Conservation (phyloP, 73 alveolate genomes). For the Paramecium tetraurelia region DNA sequence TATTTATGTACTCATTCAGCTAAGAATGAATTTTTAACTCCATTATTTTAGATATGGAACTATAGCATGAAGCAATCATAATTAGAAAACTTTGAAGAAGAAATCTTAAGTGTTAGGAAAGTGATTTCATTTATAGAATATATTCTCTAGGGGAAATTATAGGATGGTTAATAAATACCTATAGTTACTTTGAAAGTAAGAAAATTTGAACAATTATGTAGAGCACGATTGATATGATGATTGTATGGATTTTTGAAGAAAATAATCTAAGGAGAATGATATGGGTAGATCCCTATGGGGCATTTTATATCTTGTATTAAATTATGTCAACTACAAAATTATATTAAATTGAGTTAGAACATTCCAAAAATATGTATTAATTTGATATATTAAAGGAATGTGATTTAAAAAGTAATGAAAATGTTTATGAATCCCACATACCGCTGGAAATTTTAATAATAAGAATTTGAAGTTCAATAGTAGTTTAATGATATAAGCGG, state of each 20-base stretch:
- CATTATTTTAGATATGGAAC: slow-evolving; percentile 34
- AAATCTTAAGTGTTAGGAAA: not conserved
- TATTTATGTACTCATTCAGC: slow-evolving; percentile 11
- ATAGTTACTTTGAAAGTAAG: not conserved
- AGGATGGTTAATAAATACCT: not conserved
- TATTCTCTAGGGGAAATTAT: not conserved
- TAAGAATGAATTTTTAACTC: slow-evolving; percentile 36
- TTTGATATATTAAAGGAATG: not conserved
- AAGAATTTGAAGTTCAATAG: not conserved
- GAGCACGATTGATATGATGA: slow-evolving; percentile 32
- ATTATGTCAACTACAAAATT: not conserved
- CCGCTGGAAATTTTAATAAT: not conserved
- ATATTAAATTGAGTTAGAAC: not conserved
- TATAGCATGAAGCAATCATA: not conserved
- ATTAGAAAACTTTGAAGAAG: slow-evolving; percentile 16
- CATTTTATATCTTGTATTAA: not conserved
- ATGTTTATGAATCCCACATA: slow-evolving; percentile 11
- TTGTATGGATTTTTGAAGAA: slow-evolving; percentile 37
- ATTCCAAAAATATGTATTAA: not conserved
- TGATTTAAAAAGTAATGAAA: not conserved
- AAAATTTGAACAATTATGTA: not conserved
- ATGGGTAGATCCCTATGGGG: not conserved
- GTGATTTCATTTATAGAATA: not conserved
- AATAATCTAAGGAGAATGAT: not conserved
- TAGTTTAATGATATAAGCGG: not conserved